Evolutionary conservation across 306 rosid species (phyloP).

Genomic region (Styphnolobium japonicum): DNA sequence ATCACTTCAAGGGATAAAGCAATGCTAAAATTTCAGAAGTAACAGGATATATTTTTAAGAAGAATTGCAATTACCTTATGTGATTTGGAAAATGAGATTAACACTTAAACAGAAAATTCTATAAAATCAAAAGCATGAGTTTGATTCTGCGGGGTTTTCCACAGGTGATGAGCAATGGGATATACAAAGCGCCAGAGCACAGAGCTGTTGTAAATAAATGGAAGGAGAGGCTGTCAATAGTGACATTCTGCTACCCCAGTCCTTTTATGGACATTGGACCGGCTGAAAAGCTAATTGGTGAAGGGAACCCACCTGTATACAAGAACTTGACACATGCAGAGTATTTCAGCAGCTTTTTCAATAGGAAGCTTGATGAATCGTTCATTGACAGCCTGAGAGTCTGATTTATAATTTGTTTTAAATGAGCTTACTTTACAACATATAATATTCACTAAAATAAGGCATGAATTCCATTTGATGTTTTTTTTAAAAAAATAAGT

Average conservation of each 20-base stretch:
- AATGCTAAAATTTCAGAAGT: not conserved
- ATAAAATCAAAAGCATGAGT: not conserved
- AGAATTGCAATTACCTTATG: not conserved
- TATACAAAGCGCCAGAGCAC: slow-evolving; percentile 51
- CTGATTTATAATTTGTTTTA: not conserved
- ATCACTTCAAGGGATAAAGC: not conserved
- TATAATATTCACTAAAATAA: too few species aligned
- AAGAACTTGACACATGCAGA: slow-evolving; percentile 40
- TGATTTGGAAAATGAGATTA: not conserved
- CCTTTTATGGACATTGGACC: slow-evolving; percentile 36
- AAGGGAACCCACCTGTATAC: slow-evolving; percentile 28
- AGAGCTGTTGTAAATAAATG: slow-evolving; percentile 44
- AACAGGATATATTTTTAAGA: not conserved
- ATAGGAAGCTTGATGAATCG: slow-evolving; percentile 37
- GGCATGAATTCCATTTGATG: too few species aligned
- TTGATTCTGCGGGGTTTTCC: not conserved
- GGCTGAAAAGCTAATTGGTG: slow-evolving; percentile 19
- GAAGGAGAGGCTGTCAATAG: slow-evolving; percentile 41
- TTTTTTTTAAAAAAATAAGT: too few species aligned
- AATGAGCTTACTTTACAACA: not conserved
- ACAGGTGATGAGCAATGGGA: slow-evolving; percentile 53
- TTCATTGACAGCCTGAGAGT: slow-evolving; percentile 42
- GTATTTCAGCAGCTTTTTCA: slow-evolving; percentile 35
- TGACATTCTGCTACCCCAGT: slow-evolving; percentile 44
- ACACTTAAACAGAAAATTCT: not conserved